Evolutionary conservation across 1,284 basidiomycete species (phyloP).

Genomic region (Ustilago trichophora): DNA sequence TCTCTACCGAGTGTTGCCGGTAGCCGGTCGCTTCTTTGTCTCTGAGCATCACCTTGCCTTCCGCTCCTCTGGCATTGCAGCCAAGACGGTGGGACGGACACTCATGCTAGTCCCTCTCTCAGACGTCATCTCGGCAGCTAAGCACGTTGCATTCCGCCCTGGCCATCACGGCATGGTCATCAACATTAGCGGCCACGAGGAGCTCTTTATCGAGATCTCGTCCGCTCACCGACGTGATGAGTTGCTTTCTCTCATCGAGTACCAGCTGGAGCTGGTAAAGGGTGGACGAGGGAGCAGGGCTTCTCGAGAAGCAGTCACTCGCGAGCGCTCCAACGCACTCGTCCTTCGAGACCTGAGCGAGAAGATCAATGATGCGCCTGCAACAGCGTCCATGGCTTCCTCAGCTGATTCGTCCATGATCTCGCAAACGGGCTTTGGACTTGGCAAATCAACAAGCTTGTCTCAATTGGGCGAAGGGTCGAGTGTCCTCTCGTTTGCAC

Average conservation of each 20-base stretch:
- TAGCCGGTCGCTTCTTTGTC: constrained; percentile 55
- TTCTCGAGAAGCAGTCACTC: constrained; percentile 17
- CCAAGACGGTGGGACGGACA: constrained; percentile 53
- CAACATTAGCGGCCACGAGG: constrained; percentile 93
- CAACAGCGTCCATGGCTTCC: constrained; percentile 17
- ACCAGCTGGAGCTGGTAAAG: constrained; percentile 69
- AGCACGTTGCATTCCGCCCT: constrained; percentile 85
- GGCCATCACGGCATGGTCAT: constrained; percentile 87
- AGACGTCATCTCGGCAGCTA: constrained; percentile 84
- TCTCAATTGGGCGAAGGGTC: constrained; percentile 38
- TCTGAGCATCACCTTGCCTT: constrained; percentile 56
- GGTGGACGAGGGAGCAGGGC: constrained; percentile 10
- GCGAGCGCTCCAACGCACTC: constrained; percentile 48
- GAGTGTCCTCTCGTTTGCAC: constrained; percentile 39
- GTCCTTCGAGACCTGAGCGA: constrained; percentile 56
- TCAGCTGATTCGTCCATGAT: constrained; percentile 37
- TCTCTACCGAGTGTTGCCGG: constrained; percentile 56
- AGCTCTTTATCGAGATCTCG: constrained; percentile 92
- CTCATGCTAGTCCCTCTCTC: constrained; percentile 93
- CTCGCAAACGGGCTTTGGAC: constrained; percentile 11
- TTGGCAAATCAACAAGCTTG: constrained; percentile 7
- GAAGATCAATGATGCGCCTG: constrained; percentile 33
- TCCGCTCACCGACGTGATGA: constrained; percentile 79
- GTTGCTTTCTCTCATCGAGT: constrained; percentile 78
- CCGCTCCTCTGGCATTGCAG: constrained; percentile 53